phyloP scores from a whole-genome alignment of 2,329 filamentous ascomycete genomes.

The Rhinocladiella similis region DNA sequence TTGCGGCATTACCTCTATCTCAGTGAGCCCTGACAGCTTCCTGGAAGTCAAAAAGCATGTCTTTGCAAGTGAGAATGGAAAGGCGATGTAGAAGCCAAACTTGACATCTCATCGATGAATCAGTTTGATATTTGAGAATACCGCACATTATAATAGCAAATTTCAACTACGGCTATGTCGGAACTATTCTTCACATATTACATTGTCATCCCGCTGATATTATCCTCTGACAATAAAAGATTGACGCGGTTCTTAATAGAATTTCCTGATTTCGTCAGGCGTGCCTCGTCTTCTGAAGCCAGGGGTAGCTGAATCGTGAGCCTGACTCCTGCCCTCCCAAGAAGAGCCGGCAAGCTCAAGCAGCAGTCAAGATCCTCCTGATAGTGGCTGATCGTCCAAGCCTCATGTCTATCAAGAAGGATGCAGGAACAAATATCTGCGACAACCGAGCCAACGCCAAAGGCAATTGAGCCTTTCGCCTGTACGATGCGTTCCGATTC shows the following conservation, averaged over 20 bases:
- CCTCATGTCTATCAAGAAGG: slow-evolving; percentile 47
- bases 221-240: neutral
- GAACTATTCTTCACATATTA: neutral
- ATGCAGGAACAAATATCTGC: slow-evolving; percentile 52
- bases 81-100: no score
- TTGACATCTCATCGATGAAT: neutral
- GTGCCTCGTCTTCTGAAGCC: slow-evolving; percentile 15
- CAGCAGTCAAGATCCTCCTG: slow-evolving; percentile 49
- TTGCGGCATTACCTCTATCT: slow-evolving; percentile 41
- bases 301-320: slow-evolving; percentile 30
- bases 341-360: slow-evolving; percentile 50
- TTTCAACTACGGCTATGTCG: no score
- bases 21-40: slow-evolving; percentile 44
- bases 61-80: slow-evolving; percentile 20
- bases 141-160: neutral
- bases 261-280: slow-evolving; percentile 4
- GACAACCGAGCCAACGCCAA: slow-evolving; percentile 51
- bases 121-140: neutral
- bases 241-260: slow-evolving; percentile 1
- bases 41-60: slow-evolving; percentile 38
- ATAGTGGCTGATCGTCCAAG: slow-evolving; percentile 51
- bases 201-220: neutral
- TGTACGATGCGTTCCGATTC: slow-evolving; percentile 49
- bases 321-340: slow-evolving; percentile 49
- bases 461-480: slow-evolving; percentile 51